These are phyloP conservation scores for Clonostachys rosea DNA, from an alignment of 2,329 filamentous ascomycete species.

Conservation along the genomic window DNA sequence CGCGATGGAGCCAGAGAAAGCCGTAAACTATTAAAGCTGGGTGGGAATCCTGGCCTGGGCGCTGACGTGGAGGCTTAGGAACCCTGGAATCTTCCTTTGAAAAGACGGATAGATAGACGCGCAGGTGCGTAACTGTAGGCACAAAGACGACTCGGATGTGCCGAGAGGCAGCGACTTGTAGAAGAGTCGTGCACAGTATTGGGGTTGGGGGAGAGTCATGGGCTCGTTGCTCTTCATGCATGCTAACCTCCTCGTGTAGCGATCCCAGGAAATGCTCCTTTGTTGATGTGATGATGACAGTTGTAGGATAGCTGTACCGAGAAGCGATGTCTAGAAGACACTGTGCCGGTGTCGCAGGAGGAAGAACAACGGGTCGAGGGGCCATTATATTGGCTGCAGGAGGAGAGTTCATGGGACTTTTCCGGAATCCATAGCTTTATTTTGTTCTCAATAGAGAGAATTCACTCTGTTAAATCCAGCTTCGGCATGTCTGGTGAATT, in stretches of 20 bases:
- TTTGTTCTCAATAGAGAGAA: too few relatives aligned
- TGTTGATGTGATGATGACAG: constrained; percentile 66
- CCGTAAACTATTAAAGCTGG: constrained; percentile 56
- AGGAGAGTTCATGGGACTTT: too few relatives aligned
- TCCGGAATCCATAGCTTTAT: too few relatives aligned
- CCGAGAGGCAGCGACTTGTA: constrained; percentile 63
- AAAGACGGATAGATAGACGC: constrained; percentile 66
- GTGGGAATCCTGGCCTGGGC: not conserved
- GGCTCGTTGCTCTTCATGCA: not conserved
- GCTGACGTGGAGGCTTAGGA: constrained; percentile 24
- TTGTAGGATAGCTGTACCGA: constrained; percentile 51
- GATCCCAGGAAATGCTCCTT: constrained; percentile 60
- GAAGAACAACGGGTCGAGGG: constrained; percentile 35
- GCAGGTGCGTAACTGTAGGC: constrained; percentile 71
- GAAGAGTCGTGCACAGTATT: constrained; percentile 61
- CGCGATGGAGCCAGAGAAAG: constrained; percentile 59
- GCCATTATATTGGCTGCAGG: constrained; percentile 5
- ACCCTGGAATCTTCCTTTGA: constrained; percentile 27
- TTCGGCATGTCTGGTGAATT: too few relatives aligned
- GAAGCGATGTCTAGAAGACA: constrained; percentile 63
- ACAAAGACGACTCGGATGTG: constrained; percentile 69
- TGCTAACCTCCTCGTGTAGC: constrained; percentile 37
- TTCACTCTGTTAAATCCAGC: too few relatives aligned
- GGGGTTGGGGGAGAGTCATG: constrained; percentile 5
- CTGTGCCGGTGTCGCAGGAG: constrained; percentile 50